Evolutionary conservation across 345 rosid genomes (phyloP).

Genomic region (Litchi chinensis): DNA sequence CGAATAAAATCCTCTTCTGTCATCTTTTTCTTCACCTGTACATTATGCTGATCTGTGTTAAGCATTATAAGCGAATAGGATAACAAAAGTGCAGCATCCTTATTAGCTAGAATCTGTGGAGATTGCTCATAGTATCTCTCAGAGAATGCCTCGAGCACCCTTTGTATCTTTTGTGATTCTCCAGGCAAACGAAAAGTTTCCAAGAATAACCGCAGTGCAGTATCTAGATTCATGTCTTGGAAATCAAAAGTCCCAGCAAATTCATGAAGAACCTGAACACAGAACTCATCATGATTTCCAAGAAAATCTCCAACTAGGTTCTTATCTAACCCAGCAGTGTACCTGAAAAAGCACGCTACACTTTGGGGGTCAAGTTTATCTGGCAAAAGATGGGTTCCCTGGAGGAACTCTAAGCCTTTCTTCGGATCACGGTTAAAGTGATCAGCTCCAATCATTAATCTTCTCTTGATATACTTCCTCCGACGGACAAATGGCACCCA

Average conservation of each 20-base stretch:
- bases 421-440: conserved; percentile 99
- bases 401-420: conserved; percentile 97
- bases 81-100: conserved; percentile 94
- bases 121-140: conserved; percentile 98
- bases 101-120: conserved; percentile 83
- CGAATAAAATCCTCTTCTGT: conserved; percentile 96
- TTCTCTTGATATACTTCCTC: conserved; percentile 92
- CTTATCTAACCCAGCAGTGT: conserved; percentile 95
- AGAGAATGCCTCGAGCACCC: conserved; percentile 98
- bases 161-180: conserved; percentile 96
- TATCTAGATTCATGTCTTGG: conserved; percentile 95
- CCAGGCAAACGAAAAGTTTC: conserved; percentile 98
- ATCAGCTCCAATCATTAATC: conserved; percentile 99
- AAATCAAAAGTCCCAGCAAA: conserved; percentile 99
- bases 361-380: conserved; percentile 99
- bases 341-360: conserved; percentile 98
- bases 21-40: conserved; percentile 99
- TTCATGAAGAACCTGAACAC: conserved; percentile 98
- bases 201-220: conserved; percentile 87
- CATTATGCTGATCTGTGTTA: conserved; percentile 96
- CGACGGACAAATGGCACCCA: conserved; percentile 96
- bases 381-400: conserved; percentile 97
- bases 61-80: conserved; percentile 98
- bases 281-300: conserved; percentile 97
- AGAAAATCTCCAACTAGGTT: conserved; percentile 98